Percentiles rank a stretch among this genome's conserved stretches.
Evolutionary conservation across 2,329 filamentous ascomycete genomes (phyloP).

Genomic region (Beauveria rudraprayagi): DNA sequence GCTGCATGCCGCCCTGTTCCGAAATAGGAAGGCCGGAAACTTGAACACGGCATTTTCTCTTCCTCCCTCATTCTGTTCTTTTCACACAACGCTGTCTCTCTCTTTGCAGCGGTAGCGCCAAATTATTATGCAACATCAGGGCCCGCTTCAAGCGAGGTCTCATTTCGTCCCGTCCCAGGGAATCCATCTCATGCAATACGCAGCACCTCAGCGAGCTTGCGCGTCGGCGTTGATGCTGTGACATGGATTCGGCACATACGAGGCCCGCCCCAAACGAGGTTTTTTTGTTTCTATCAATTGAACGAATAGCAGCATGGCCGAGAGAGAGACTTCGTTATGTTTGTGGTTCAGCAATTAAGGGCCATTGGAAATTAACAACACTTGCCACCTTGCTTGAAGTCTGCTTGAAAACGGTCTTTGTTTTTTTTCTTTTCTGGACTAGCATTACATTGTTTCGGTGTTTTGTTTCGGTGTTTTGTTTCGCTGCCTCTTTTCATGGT

Average conservation of each 20-base stretch:
- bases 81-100: too few species aligned
- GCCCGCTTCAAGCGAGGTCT: background rate
- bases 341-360: too few species aligned
- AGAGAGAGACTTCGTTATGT: too few species aligned
- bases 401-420: too few species aligned
- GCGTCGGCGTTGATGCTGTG: too few species aligned
- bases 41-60: background rate
- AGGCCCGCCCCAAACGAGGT: background rate
- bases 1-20: background rate
- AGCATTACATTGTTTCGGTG: background rate
- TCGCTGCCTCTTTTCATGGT: background rate
- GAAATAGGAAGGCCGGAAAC: slow-evolving; percentile 2
- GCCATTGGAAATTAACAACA: too few species aligned
- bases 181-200: background rate
- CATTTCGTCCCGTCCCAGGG: background rate
- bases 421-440: background rate
- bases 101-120: background rate
- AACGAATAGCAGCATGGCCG: too few species aligned
- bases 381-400: too few species aligned
- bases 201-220: background rate
- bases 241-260: background rate
- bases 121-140: background rate
- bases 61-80: background rate
- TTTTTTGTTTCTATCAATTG: too few species aligned
- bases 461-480: background rate